Conservation (phyloP, 345 rosid genomes). For the Melastoma malabathricum region DNA sequence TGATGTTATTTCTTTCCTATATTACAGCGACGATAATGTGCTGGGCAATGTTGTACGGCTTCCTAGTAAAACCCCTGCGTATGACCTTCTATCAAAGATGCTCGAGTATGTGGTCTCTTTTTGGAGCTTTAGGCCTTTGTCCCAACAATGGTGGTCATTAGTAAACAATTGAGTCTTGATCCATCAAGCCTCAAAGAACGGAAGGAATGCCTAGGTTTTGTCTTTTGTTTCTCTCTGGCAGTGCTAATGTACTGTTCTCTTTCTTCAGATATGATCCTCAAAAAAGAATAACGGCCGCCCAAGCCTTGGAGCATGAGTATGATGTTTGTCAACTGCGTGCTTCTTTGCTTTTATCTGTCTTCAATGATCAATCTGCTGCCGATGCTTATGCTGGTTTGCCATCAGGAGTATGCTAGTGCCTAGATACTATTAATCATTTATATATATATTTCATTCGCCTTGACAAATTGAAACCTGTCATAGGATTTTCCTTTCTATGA, state of each 20-base stretch:
- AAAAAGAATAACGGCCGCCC: conserved; percentile 91
- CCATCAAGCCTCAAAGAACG: no score
- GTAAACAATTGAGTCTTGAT: not conserved
- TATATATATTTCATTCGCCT: no score
- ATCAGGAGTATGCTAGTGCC: no score
- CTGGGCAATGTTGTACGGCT: conserved; percentile 68
- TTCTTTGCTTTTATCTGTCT: not conserved
- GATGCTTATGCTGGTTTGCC: not conserved
- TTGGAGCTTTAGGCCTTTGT: not conserved
- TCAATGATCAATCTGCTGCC: not conserved
- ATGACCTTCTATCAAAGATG: conserved; percentile 83
- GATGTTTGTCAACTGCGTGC: not conserved
- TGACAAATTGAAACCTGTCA: no score
- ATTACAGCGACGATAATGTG: conserved; percentile 34
- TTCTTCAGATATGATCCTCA: conserved; percentile 53
- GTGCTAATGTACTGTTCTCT: conserved; percentile 1
- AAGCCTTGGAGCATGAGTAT: conserved; percentile 89
- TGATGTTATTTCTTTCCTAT: not conserved
- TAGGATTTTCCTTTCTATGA: no score
- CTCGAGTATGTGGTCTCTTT: conserved; percentile 30
- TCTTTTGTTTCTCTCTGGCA: not conserved
- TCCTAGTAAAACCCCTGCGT: conserved; percentile 46
- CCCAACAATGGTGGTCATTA: not conserved
- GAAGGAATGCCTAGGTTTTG: not conserved
- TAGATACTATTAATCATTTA: no score